Evolutionary conservation across 495 filamentous ascomycete species (phyloP), one percentile per base, ranked within the genome.

Genomic region (Echria macrotheca): DNA sequence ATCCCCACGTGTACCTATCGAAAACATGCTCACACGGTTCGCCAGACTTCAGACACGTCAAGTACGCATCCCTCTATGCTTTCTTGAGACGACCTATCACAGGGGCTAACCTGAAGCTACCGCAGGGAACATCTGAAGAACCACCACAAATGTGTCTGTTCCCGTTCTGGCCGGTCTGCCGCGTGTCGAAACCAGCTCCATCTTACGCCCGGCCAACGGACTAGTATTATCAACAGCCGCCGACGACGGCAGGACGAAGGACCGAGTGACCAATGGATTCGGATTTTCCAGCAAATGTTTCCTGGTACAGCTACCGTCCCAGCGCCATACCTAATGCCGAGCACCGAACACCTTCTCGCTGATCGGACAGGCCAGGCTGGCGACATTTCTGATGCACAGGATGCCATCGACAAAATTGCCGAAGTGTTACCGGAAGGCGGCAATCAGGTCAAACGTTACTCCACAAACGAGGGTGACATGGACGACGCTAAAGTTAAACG

Each of bases 251-350:
- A 37, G 33, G 33, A 37, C 7, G 14, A 37, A 37, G 33, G 14
- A 37, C 33, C 33, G 33, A 17, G 33, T 37, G 33, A 37, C 7
- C 33, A 37, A 37, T 37, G 33, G 33, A 37, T 37, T 37, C 7
- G 33, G 33, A 37, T 37, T 6, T 37, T 37, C 33, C 33, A 37
- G 33, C 33, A 37, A 37, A 37, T 37, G 33, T 37, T 37, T 37
- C 33, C 33, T 37, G 15, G 15, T 37, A 37, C 33, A 37, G 14
- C 33, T 37, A 37, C 7, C 33, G 33, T 37, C 33, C 33, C 33
- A 37, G 15, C 33, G 33, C 33, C 33, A 37, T 37, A 37, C 33
- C 33, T 37, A 37, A 37, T 37, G 33, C 33, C 33, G 33, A 37
- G 33, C 33, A 37, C 33, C 33, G 33, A 37, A 37, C 33, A 37